Conservation (phyloP, 495 filamentous ascomycete genomes). For the Cudoniella acicularis region DNA sequence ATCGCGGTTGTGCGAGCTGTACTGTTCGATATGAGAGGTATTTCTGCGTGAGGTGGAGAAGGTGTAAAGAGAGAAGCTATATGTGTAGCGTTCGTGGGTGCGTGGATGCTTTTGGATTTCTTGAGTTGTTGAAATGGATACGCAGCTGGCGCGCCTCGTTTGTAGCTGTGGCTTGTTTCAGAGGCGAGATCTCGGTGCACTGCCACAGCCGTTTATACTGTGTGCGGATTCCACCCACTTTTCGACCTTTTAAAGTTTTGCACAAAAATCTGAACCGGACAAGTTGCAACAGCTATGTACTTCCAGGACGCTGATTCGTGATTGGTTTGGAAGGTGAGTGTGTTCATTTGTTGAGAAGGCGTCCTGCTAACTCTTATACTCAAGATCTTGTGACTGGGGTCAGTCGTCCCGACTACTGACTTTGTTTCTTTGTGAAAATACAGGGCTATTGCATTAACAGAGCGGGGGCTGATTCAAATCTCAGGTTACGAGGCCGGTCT, state of each 20-base stretch:
- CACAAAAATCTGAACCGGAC: background rate
- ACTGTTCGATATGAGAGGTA: background rate
- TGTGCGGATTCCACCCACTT: background rate
- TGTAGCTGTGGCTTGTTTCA: conserved; percentile 4
- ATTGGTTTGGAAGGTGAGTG: no score
- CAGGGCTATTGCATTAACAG: background rate
- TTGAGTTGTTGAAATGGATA: conserved; percentile 3
- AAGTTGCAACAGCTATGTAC: no score
- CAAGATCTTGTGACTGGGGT: background rate
- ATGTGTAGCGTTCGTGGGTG: conserved; percentile 1
- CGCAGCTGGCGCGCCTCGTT: conserved; percentile 11
- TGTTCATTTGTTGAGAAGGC: no score
- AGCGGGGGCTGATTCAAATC: background rate
- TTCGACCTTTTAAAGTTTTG: background rate
- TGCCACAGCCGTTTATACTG: background rate
- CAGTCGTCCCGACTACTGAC: background rate
- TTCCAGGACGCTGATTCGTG: no score
- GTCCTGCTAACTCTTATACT: background rate
- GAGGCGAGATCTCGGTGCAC: background rate
- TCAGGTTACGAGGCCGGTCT: background rate
- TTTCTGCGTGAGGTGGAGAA: background rate
- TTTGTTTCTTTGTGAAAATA: background rate
- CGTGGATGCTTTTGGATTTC: background rate
- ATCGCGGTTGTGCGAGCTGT: background rate
- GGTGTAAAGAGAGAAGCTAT: conserved; percentile 1